These are phyloP conservation scores for Kodamaea hsintzibuensis DNA, from an alignment of 805 yeast species.

Conservation along the genomic window DNA sequence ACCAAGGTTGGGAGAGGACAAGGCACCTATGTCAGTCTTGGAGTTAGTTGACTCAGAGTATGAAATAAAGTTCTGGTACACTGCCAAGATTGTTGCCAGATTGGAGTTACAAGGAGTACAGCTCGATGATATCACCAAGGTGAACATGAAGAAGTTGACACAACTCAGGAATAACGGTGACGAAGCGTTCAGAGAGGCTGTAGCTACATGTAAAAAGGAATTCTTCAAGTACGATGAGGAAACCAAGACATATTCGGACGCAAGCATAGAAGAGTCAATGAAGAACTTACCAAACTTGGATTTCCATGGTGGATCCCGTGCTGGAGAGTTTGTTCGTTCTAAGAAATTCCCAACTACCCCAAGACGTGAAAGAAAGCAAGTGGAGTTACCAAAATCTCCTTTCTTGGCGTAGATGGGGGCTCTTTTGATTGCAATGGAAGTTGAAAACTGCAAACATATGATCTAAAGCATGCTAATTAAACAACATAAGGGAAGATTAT, in stretches of 20 bases:
- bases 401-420: slow-evolving; percentile 7
- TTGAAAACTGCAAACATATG: too few species aligned
- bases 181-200: slow-evolving; percentile 56
- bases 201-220: slow-evolving; percentile 46
- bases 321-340: slow-evolving; percentile 26
- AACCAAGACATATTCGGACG: slow-evolving; percentile 24
- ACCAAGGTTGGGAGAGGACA: slow-evolving; percentile 79
- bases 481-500: too few species aligned
- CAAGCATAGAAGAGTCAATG: slow-evolving; percentile 27
- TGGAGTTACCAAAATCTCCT: slow-evolving; percentile 25
- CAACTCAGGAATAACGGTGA: slow-evolving; percentile 51
- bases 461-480: too few species aligned
- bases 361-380: slow-evolving; percentile 20
- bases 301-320: slow-evolving; percentile 25
- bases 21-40: slow-evolving; percentile 83
- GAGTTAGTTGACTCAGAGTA: slow-evolving; percentile 72
- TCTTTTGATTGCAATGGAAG: too few species aligned
- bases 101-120: slow-evolving; percentile 61
- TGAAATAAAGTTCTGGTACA: slow-evolving; percentile 73
- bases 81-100: slow-evolving; percentile 85
- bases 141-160: slow-evolving; percentile 55
- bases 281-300: slow-evolving; percentile 33
- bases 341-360: slow-evolving; percentile 36
- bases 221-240: slow-evolving; percentile 39
- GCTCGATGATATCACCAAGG: slow-evolving; percentile 49